These are phyloP conservation scores for Myxozyma nipponensis DNA, from an alignment of 805 yeast species.

Conservation along the genomic window DNA sequence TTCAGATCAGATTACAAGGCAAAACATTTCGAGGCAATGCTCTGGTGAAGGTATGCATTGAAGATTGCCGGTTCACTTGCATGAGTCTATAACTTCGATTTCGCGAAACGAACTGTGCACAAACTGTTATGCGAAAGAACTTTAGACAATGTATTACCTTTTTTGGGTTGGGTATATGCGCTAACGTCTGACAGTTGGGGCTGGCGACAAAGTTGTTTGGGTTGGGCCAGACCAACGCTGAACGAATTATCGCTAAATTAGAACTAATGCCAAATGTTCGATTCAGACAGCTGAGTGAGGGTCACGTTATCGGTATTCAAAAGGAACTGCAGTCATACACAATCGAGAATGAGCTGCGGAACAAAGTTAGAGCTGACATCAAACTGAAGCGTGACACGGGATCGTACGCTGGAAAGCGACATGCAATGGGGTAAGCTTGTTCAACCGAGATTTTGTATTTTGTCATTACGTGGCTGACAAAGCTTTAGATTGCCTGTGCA, in stretches of 20 bases:
- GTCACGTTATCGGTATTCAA: conserved; percentile 77
- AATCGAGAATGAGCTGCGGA: conserved; percentile 75
- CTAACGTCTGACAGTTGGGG: conserved; percentile 46
- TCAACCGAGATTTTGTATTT: neutral
- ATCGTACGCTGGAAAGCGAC: conserved; percentile 84
- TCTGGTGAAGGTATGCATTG: conserved; percentile 18
- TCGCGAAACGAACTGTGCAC: neutral
- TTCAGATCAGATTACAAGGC: conserved; percentile 21
- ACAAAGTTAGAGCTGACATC: conserved; percentile 69
- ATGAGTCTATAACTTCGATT: neutral
- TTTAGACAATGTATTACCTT: neutral
- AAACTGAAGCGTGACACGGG: conserved; percentile 75
- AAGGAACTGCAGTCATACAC: conserved; percentile 81
- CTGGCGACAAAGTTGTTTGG: conserved; percentile 82
- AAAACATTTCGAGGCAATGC: conserved; percentile 29
- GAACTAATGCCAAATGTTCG: conserved; percentile 93
- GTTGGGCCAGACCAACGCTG: conserved; percentile 70
- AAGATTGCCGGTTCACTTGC: neutral
- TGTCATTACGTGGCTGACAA: neutral
- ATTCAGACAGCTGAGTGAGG: conserved; percentile 87
- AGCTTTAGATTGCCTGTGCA: conserved; percentile 51
- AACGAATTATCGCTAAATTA: conserved; percentile 73
- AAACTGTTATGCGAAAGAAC: neutral
- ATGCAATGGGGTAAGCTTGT: conserved; percentile 55
- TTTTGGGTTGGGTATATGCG: neutral